Conservation (phyloP, 177 flowering plant species). For the Vitis hybrid region DNA sequence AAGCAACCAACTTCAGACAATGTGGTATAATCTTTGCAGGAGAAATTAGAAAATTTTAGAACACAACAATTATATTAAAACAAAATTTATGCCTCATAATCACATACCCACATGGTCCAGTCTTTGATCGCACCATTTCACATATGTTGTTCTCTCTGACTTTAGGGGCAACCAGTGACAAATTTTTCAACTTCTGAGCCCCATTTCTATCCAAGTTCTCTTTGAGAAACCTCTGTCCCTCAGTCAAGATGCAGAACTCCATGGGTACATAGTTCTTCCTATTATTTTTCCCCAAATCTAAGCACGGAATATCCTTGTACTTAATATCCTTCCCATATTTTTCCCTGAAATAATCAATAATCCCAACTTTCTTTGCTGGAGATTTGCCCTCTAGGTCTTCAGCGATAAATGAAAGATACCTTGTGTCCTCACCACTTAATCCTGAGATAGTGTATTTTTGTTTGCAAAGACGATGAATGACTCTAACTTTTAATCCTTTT, state of each 20-base stretch:
- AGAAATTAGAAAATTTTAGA: too few relatives aligned
- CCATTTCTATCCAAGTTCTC: constrained; percentile 37
- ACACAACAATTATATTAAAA: too few relatives aligned
- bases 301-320: constrained; percentile 55
- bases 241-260: constrained; percentile 71
- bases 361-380: constrained; percentile 18
- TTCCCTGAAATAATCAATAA: constrained; percentile 52
- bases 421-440: constrained; percentile 29
- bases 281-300: constrained; percentile 53
- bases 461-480: constrained; percentile 59
- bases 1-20: too few relatives aligned
- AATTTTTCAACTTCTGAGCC: constrained; percentile 24
- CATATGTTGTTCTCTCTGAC: constrained; percentile 37
- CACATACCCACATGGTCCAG: constrained; percentile 77
- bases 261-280: constrained; percentile 60
- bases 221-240: constrained; percentile 70
- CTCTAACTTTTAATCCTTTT: constrained; percentile 53
- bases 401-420: constrained; percentile 24
- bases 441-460: constrained; percentile 51
- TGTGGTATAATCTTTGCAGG: too few relatives aligned
- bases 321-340: constrained; percentile 41
- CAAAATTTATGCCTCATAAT: too few relatives aligned
- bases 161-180: constrained; percentile 38
- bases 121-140: constrained; percentile 33
- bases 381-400: constrained; percentile 34